Evolutionary conservation across 2,329 filamentous ascomycete genomes (phyloP).

Genomic region (Bipolaris zeicola): DNA sequence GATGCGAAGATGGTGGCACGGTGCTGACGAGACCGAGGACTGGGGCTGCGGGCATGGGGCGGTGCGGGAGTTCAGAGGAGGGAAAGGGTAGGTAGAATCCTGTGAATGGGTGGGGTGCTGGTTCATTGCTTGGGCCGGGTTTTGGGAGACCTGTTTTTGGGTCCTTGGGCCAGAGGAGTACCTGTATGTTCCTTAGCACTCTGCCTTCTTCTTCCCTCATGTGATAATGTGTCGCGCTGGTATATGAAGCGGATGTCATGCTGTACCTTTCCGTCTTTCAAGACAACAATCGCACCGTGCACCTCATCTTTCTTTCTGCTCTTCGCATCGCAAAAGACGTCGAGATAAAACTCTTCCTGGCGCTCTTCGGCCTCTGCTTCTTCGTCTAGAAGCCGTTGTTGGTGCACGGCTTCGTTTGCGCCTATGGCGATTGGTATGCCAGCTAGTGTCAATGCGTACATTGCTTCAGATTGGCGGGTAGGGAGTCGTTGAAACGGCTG

Average conservation of each 20-base stretch:
- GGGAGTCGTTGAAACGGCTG: not conserved
- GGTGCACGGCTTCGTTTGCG: constrained; percentile 57
- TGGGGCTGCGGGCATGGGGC: constrained; percentile 42
- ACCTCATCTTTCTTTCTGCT: constrained; percentile 49
- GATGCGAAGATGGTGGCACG: constrained; percentile 35
- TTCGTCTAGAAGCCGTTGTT: constrained; percentile 55
- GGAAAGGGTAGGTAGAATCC: constrained; percentile 59
- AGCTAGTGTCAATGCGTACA: constrained; percentile 46
- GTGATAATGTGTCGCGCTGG: not conserved
- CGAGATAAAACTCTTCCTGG: constrained; percentile 58
- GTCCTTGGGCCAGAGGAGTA: constrained; percentile 47
- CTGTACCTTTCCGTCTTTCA: constrained; percentile 53
- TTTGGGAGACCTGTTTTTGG: constrained; percentile 35
- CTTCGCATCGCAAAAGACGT: constrained; percentile 52
- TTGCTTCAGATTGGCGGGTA: constrained; percentile 5
- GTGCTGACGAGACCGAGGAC: constrained; percentile 58
- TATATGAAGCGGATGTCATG: constrained; percentile 1
- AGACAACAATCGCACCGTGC: constrained; percentile 51
- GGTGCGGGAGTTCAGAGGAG: constrained; percentile 48
- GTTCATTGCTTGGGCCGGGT: constrained; percentile 22
- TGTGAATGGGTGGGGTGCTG: constrained; percentile 54
- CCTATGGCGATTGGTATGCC: constrained; percentile 56
- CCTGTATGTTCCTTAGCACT: constrained; percentile 23
- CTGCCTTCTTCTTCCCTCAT: too few species aligned
- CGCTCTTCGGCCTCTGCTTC: constrained; percentile 55